Base-by-base conservation (phyloP, 306 rosid species). In the Coriaria nepalensis region DNA sequence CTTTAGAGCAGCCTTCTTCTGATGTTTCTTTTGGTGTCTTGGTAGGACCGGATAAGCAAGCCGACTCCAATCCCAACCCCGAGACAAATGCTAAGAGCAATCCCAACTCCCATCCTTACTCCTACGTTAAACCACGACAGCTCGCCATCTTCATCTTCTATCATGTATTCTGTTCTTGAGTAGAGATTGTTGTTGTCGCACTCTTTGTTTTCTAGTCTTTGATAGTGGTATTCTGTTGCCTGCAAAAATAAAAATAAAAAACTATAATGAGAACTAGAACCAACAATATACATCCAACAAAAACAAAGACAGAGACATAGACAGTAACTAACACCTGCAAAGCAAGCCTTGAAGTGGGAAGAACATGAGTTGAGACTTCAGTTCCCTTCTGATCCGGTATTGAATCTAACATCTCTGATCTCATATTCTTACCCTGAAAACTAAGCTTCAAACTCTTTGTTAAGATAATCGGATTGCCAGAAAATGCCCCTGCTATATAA, bases 41-140 rank as follows among this genome's bases (percentile, higher is more conserved):
- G 88, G 72, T 86, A 81, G 10, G 95, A 67, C 58, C 78, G 82
- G 14, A 76, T 77, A 0, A 86, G 66, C 61, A 86, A 47, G 39
- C 93, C 88, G 6, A 81, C 88, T 44, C 95, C 95, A 37, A 86
- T 67, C 61, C 93, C 93, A 33, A 86, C 43, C 50, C 93, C 93
- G 15, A 86, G 72, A 47, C 95, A 86, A n/a, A 86, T 64, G 62
- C 95, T 76, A 20, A 81, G 78, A 61, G 93, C 88, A 52, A 86
- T 81, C 12, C 95, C 95, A 33, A 86, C n/a, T n/a, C n/a, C n/a
- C n/a, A n/a, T n/a, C n/a, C n/a, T n/a, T n/a, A n/a, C n/a, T n/a
- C n/a, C n/a, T 4, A 93, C 83, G 47, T 81, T 81, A 52, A 86
- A 86, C 88, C 86, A 86, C 38, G 93, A 76, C 47, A 81, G 88